Percentiles rank a stretch among this genome's conserved stretches.
phyloP scores from a whole-genome alignment of 768 basidiomycete genomes.

The Trametes punicea region DNA sequence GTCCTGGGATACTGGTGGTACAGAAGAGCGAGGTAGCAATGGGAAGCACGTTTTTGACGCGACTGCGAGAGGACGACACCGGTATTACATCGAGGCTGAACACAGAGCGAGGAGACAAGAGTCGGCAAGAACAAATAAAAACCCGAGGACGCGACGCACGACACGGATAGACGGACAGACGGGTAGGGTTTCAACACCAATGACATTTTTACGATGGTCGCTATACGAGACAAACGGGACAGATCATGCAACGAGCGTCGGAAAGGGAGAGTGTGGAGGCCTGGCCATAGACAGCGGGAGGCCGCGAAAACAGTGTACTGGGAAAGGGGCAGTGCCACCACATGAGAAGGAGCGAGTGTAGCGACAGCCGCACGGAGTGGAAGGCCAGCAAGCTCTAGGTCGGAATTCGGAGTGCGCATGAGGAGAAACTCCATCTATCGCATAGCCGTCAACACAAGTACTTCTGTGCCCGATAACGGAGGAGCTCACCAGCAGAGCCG shows the following conservation, averaged over 20 bases:
- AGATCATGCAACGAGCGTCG: conserved; percentile 22
- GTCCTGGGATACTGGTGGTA: background rate
- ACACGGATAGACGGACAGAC: background rate
- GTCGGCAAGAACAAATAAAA: conserved; percentile 2
- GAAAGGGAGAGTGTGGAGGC: conserved; percentile 15
- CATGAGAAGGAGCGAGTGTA: no score
- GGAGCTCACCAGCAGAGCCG: conserved; percentile 21
- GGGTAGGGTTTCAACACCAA: background rate
- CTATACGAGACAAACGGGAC: conserved; percentile 17
- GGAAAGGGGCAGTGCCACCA: no score
- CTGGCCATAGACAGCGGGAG: background rate
- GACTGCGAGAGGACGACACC: background rate
- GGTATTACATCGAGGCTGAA: background rate
- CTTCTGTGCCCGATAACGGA: no score
- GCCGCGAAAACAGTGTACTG: background rate
- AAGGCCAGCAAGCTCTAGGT: no score
- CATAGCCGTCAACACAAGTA: no score
- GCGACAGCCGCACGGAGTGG: no score
- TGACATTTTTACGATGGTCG: conserved; percentile 19
- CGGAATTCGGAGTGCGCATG: conserved; percentile 6
- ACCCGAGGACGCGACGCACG: background rate
- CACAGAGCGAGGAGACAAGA: conserved; percentile 3
- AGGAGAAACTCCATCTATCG: no score
- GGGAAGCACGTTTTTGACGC: background rate
- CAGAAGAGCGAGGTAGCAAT: background rate